These are phyloP conservation scores for Excoecaria agallocha DNA, from an alignment of 345 rosid species.

Conservation along the genomic window DNA sequence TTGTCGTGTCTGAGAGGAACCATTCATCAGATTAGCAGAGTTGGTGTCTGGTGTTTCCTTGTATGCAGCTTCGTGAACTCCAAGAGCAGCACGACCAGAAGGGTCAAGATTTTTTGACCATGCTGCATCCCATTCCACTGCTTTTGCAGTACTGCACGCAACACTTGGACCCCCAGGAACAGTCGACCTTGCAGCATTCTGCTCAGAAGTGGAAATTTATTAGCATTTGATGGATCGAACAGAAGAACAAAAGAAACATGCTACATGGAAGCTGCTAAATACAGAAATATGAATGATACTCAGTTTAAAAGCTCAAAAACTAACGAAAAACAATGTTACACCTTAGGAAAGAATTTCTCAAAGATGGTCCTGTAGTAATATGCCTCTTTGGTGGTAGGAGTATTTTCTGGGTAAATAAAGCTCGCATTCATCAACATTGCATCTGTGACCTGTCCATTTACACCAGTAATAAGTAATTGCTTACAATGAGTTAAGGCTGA, in stretches of 20 bases:
- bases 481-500: not conserved
- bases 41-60: slow-evolving; percentile 29
- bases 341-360: slow-evolving; percentile 82
- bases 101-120: slow-evolving; percentile 84
- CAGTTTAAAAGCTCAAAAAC: not conserved
- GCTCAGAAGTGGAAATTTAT: slow-evolving; percentile 28
- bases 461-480: slow-evolving; percentile 4
- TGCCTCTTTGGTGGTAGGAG: slow-evolving; percentile 81
- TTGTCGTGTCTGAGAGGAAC: slow-evolving; percentile 22
- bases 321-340: slow-evolving; percentile 11
- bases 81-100: slow-evolving; percentile 85
- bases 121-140: slow-evolving; percentile 79
- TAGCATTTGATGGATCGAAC: not conserved
- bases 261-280: not conserved
- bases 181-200: slow-evolving; percentile 76
- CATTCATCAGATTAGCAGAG: slow-evolving; percentile 24
- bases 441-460: slow-evolving; percentile 58
- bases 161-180: slow-evolving; percentile 91
- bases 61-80: slow-evolving; percentile 66
- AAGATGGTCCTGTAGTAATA: slow-evolving; percentile 74
- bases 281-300: not conserved
- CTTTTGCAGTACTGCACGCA: slow-evolving; percentile 86
- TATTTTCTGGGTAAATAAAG: slow-evolving; percentile 74
- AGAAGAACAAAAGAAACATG: not conserved
- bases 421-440: slow-evolving; percentile 70